These are phyloP conservation scores for Stromatinia cepivora DNA, from an alignment of 2,329 filamentous ascomycete species.

Conservation along the genomic window DNA sequence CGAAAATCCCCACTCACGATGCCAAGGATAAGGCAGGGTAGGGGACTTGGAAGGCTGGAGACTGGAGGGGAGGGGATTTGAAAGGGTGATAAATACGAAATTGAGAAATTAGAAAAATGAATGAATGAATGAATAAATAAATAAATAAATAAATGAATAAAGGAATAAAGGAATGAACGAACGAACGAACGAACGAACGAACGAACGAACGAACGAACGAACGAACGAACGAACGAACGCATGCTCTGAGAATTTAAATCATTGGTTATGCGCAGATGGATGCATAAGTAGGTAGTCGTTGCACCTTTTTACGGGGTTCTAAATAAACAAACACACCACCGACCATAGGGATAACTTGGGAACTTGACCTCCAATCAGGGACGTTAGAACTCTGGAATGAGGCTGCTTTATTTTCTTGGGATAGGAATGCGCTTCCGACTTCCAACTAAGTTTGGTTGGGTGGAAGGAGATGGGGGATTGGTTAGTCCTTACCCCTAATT, in stretches of 20 bases:
- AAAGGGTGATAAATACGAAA: background rate
- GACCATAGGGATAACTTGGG: background rate
- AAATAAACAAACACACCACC: background rate
- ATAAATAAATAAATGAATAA: too few relatives aligned
- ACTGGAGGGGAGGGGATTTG: background rate
- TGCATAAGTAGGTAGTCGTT: background rate
- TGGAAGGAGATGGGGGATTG: background rate
- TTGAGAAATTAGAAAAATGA: background rate
- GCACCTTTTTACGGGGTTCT: background rate
- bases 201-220: too few relatives aligned
- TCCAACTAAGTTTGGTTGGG: background rate
- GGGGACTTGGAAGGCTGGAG: background rate
- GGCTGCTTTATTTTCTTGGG: background rate
- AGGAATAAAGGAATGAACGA: too few relatives aligned
- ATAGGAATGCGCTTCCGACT: background rate
- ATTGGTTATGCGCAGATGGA: background rate
- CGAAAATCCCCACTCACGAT: constrained; percentile 4
- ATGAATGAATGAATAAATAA: background rate
- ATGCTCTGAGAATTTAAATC: background rate
- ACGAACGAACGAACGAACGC: background rate
- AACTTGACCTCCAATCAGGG: background rate
- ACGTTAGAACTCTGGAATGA: background rate
- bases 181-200: background rate
- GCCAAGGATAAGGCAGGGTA: constrained; percentile 17
- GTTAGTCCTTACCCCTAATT: background rate